Base-by-base conservation (phyloP, 257 asterid genomes). In the Lantana camara region DNA sequence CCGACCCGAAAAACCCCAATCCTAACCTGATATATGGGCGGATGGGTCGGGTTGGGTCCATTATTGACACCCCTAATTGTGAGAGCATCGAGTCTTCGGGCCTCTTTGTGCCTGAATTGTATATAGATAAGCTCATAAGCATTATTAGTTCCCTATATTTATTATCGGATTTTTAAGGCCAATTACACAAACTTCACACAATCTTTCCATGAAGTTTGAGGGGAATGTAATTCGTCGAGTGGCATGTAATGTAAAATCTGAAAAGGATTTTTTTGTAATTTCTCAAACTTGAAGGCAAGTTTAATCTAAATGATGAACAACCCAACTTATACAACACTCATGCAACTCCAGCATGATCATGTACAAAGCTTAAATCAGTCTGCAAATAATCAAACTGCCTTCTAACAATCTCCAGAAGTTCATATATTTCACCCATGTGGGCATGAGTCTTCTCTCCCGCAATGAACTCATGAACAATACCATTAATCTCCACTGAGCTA, bases 401-500 rank as follows among this genome's bases (percentile, higher is more conserved):
- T 46, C 48, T 77, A 3, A 79, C 32, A 13, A 54, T 55, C 34
- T 75, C 71, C 69, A 88, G 67, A 38, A 79, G 29, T n/a, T 65
- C 56, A 54, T 32, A 72, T 35, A 76, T 60, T 41, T 75, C 84
- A 42, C 72, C 77, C 71, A 68, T 66, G 11, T 19, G 34, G 2
- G 51, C n/a, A 16, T 81, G 87, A 8, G 73, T 67, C 64, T 67
- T 77, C 67, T 83, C 88, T 52, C 92, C 85, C 0, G 96, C 95
- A 64, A 85, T 27, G 42, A 88, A 82, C 78, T 85, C 95, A 41
- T 83, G 86, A 61, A 78, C 91, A 30, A 62, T 32, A 9, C 91
- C 85, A 22, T 73, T 60, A 7, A 85, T 83, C 83, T 85, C 95
- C 57, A 88, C 72, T 4, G 88, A 79, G 79, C 95, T 88, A 67